These are phyloP conservation scores for Candolleomyces aberdarensis DNA, from an alignment of 768 basidiomycete species.

Conservation along the genomic window DNA sequence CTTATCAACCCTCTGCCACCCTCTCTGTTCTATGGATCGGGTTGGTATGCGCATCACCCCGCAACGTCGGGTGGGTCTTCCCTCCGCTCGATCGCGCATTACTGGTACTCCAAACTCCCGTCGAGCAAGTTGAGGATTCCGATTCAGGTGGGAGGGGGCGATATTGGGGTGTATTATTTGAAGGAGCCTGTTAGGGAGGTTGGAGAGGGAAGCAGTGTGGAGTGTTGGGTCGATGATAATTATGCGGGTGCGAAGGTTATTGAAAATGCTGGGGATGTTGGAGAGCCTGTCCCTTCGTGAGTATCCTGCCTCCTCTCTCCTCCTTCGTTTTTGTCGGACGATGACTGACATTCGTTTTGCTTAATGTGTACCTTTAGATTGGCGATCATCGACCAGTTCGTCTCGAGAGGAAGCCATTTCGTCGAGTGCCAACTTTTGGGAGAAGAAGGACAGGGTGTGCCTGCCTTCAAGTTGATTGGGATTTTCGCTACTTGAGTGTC, in stretches of 20 bases:
- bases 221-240: constrained; percentile 99
- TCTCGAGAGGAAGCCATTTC: constrained; percentile 86
- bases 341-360: constrained; percentile 4
- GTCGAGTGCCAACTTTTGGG: constrained; percentile 89
- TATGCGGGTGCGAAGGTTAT: constrained; percentile 71
- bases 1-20: constrained; percentile 96
- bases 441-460: constrained; percentile 78
- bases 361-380: constrained; percentile 44
- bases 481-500: constrained; percentile 68
- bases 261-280: constrained; percentile 70
- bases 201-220: constrained; percentile 67
- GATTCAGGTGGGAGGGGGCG: constrained; percentile 81
- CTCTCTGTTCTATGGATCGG: constrained; percentile 89
- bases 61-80: constrained; percentile 34
- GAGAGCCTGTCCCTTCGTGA: constrained; percentile 63
- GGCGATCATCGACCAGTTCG: constrained; percentile 81
- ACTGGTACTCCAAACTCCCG: constrained; percentile 90
- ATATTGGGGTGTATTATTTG: constrained; percentile 89
- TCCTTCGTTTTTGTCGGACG: constrained; percentile 1
- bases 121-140: constrained; percentile 82
- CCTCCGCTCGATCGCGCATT: constrained; percentile 68
- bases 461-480: constrained; percentile 88
- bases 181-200: constrained; percentile 62
- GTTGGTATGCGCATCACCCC: constrained; percentile 84
- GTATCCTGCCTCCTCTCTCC: no score